A percentile compares a stretch with the other conserved stretches of the same genome.
Evolutionary conservation across 2,329 filamentous ascomycete genomes (phyloP).

Genomic region (Emergomyces africanus): DNA sequence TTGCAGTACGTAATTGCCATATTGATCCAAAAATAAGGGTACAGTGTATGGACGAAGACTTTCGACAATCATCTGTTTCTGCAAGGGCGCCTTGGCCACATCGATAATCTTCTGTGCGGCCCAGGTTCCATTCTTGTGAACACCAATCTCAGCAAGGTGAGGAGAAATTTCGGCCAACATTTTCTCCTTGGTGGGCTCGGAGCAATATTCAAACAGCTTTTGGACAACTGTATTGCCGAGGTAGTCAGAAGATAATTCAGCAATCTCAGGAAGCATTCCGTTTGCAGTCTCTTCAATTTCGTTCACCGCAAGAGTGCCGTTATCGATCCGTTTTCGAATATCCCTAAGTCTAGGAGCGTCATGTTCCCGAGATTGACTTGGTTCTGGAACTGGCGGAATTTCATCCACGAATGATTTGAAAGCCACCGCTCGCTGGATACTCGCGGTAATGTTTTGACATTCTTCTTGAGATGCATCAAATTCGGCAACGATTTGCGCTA

Average conservation of each 20-base stretch:
- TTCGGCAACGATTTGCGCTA: constrained; percentile 72
- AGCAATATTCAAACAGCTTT: constrained; percentile 95
- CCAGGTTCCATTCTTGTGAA: constrained; percentile 99
- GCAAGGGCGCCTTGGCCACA: constrained; percentile 70
- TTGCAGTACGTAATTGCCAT: constrained; percentile 96
- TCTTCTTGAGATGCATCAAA: constrained; percentile 80
- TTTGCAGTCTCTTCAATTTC: constrained; percentile 89
- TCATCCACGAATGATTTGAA: constrained; percentile 64
- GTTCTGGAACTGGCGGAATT: constrained; percentile 79
- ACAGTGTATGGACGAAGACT: constrained; percentile 75
- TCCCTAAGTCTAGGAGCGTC: constrained; percentile 91
- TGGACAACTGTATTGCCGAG: constrained; percentile 98
- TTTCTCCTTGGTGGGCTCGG: constrained; percentile 74
- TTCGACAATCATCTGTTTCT: constrained; percentile 76
- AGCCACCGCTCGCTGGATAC: constrained; percentile 63
- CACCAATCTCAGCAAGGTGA: constrained; percentile 88
- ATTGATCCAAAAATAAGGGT: constrained; percentile 90
- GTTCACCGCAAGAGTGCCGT: constrained; percentile 68
- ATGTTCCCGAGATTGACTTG: constrained; percentile 75
- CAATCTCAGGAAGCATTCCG: constrained; percentile 93
- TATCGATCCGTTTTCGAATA: constrained; percentile 95
- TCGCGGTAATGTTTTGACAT: constrained; percentile 54
- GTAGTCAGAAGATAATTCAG: constrained; percentile 89
- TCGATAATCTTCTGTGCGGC: constrained; percentile 99
- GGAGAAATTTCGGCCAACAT: constrained; percentile 84